Base-by-base conservation (phyloP, 2,329 filamentous ascomycete genomes). In the Neurospora sp. region DNA sequence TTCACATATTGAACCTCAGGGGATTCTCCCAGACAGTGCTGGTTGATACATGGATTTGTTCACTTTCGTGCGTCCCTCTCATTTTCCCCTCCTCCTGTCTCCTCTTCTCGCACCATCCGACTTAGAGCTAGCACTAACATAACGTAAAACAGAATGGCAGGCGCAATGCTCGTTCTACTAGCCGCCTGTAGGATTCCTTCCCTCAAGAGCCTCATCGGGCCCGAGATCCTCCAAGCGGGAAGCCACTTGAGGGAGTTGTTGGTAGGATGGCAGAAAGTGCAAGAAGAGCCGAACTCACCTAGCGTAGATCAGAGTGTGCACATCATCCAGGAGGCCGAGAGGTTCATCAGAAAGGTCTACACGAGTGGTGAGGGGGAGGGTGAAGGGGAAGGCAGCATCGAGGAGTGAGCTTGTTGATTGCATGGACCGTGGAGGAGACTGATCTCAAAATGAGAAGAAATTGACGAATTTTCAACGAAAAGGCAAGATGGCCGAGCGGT, bases 21-120 rank as follows among this genome's bases (percentile, higher is more conserved):
- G 81, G 81, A 0, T 85, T 84, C 69, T 78, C 81, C 0, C 84
- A 86, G 67, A 86, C 84, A 0, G 80, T 86, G 0, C 75, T 86
- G 40, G 80, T 86, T 1, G 84, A 86, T 72, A 85, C 84, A 0
- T 86, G 84, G 84, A 86, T 86, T 28, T 86, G 84, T 66, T 84
- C 84, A 0, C 73, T 86, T 0, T 85, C 83, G 84, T 85, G 76
- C 75, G 82, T 79, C 19, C 15, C 19, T 38, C 46, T 28, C 46
- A 3, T 43, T 36, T 4, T 62, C 10, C 4, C 17, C 1, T 19
- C 17, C 15, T 13, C 8, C 1, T 15, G 7, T 62, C 17, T 43
- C 58, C 4, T 67, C 62, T 11, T 52, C n/a, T 3, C 66, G 2
- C n/a, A 5, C 2, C 4, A 23, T 23, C 2, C 10, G 11, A 52